Evolutionary conservation across 140 eudicot genomes (phyloP).

Genomic region (Anethum foeniculum): DNA sequence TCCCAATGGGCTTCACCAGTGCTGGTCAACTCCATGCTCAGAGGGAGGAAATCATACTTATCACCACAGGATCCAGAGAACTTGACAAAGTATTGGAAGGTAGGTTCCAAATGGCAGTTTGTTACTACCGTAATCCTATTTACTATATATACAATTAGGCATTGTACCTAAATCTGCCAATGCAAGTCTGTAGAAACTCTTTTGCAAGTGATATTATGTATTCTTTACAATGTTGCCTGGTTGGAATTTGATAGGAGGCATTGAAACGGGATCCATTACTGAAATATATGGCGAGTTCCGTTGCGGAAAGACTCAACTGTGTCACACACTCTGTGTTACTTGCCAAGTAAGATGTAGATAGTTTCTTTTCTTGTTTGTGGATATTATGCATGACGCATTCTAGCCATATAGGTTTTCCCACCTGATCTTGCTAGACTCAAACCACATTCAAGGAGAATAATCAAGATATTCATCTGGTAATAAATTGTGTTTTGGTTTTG

Average conservation of each 20-base stretch:
- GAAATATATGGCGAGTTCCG: conserved; percentile 89
- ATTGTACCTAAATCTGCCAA: not conserved
- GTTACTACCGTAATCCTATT: not conserved
- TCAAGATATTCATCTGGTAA: not conserved
- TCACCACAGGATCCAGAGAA: conserved; percentile 85
- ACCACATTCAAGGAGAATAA: not conserved
- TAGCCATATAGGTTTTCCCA: not conserved
- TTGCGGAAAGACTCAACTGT: conserved; percentile 93
- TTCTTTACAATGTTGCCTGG: not conserved
- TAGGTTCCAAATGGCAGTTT: conserved; percentile 16
- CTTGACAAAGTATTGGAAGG: conserved; percentile 92
- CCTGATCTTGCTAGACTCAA: not conserved
- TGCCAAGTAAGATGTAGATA: conserved; percentile 56
- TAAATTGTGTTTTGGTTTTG: not conserved
- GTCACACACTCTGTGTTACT: conserved; percentile 89
- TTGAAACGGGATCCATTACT: conserved; percentile 90
- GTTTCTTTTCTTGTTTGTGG: not conserved
- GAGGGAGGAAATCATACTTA: conserved; percentile 81
- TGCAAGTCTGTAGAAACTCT: not conserved
- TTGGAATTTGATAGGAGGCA: conserved; percentile 49
- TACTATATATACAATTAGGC: not conserved
- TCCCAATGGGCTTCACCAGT: conserved; percentile 95
- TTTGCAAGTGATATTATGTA: not conserved
- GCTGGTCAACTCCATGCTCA: conserved; percentile 88
- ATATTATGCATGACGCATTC: not conserved